These are phyloP conservation scores for Dioscorea cayenensis DNA, from an alignment of 116 monocot species.

Conservation along the genomic window DNA sequence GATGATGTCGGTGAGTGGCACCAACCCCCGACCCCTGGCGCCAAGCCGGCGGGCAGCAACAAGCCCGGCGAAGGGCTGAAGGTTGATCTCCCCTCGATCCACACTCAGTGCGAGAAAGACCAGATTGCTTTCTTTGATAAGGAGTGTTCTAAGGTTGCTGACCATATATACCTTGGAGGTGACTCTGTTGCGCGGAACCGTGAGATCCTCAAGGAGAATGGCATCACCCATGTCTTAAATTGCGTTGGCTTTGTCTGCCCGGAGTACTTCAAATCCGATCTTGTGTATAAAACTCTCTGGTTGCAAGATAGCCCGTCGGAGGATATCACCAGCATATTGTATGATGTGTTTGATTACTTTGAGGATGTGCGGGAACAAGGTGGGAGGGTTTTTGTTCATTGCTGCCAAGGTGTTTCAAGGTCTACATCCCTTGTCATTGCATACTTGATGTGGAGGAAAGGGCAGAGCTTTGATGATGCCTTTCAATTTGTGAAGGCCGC, in stretches of 20 bases:
- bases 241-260: conserved; percentile 95
- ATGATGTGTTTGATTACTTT: conserved; percentile 99
- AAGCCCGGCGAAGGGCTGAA: conserved; percentile 30
- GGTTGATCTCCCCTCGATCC: conserved; percentile 40
- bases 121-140: conserved; percentile 84
- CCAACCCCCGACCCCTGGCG: conserved; percentile 52
- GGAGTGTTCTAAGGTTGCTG: conserved; percentile 98
- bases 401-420: conserved; percentile 92
- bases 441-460: conserved; percentile 97
- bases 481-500: conserved; percentile 90
- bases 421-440: conserved; percentile 93
- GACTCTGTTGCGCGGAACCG: conserved; percentile 78
- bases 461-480: conserved; percentile 98
- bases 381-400: conserved; percentile 91
- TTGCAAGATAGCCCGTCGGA: conserved; percentile 87
- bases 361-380: conserved; percentile 87
- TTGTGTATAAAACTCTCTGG: conserved; percentile 95
- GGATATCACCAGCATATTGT: conserved; percentile 93
- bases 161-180: conserved; percentile 91
- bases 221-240: conserved; percentile 92
- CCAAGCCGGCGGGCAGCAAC: conserved; percentile 3
- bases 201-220: conserved; percentile 73
- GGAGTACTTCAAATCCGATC: conserved; percentile 88
- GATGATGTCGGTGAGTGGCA: conserved; percentile 91
- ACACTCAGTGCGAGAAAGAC: conserved; percentile 34